Base-by-base conservation (phyloP, 139 green algal species). In the Tetradesmus lagerheimii region DNA sequence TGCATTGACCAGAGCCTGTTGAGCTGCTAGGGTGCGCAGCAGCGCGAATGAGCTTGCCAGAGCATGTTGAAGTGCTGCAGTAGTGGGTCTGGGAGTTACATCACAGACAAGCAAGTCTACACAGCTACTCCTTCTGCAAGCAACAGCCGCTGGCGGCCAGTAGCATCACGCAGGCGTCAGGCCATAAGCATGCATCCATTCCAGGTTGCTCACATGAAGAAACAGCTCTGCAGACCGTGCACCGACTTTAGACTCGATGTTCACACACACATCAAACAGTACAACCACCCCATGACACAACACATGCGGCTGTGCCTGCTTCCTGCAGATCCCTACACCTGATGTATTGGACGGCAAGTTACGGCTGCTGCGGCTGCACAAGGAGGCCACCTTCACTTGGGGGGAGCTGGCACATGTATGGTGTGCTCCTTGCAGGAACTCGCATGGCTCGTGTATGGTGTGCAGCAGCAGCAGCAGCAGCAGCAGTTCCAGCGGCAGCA, bases 301-400 rank as follows among this genome's bases (percentile, higher is more conserved):
- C 4, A 1, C 47, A 16, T 62, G 15, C 31, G 37, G 27, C 41
- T 53, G 11, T 50, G 23, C n/a, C 64, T 34, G 3, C 39, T 11
- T n/a, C n/a, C n/a, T 71, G 29, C 78, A 87, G 78, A 94, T 93
- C 45, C 92, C 92, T 18, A 95, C 93, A 5, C 91, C 92, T 23
- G 91, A 95, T 78, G 80, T 93, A 35, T 91, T 95, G 39, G 90
- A 94, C 57, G 86, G 83, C 50, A 95, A 94, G 66, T 85, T 94
- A 14, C 82, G 90, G 23, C 74, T 81, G 12, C 87, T 95, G 31
- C 91, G 92, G 50, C 80, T 94, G 6, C 91, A 92, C 43, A 80
- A 90, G 20, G 62, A 83, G 4, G 41, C 82, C 4, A 71, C 35
- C 5, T 92, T 89, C 67, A 94, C 89, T 1, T 95, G 94, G 78